These are phyloP conservation scores for Neofusicoccum laricinum DNA, from an alignment of 2,329 filamentous ascomycete species.

Conservation along the genomic window DNA sequence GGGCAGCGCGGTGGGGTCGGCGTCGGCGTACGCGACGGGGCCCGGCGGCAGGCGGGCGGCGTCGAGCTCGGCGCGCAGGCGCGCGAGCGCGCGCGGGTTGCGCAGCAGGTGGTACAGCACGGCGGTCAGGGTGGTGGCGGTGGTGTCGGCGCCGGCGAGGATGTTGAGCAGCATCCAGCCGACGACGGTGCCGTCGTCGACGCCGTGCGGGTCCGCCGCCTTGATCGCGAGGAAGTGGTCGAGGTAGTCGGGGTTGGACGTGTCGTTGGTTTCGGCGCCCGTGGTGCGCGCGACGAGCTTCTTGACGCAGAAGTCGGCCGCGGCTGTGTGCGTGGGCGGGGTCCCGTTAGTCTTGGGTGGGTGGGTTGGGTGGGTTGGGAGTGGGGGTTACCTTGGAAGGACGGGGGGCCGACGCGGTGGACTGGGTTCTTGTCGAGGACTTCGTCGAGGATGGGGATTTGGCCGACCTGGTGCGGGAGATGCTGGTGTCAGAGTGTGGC, in stretches of 20 bases:
- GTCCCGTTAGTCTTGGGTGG: not conserved
- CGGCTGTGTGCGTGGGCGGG: slow-evolving; percentile 20
- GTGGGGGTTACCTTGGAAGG: not conserved
- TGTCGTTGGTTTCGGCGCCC: slow-evolving; percentile 16
- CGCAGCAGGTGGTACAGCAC: slow-evolving; percentile 34
- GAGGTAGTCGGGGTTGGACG: slow-evolving; percentile 23
- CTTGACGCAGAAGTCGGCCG: slow-evolving; percentile 23
- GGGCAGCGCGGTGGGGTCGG: slow-evolving; percentile 25
- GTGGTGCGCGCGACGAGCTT: slow-evolving; percentile 21
- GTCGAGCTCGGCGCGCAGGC: slow-evolving; percentile 33
- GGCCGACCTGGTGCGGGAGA: slow-evolving; percentile 22
- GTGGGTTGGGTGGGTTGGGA: not conserved
- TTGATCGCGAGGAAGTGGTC: slow-evolving; percentile 22
- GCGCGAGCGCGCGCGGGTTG: slow-evolving; percentile 26
- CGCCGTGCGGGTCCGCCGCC: slow-evolving; percentile 19
- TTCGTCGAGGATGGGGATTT: slow-evolving; percentile 29
- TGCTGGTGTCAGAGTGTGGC: not conserved
- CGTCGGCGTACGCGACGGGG: slow-evolving; percentile 28
- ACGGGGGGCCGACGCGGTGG: slow-evolving; percentile 20
- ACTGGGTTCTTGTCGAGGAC: slow-evolving; percentile 24
- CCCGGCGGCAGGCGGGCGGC: slow-evolving; percentile 26
- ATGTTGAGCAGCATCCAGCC: slow-evolving; percentile 34
- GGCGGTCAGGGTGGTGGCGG: slow-evolving; percentile 28
- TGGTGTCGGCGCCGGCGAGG: slow-evolving; percentile 37
- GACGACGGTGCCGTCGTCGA: slow-evolving; percentile 31